Evolutionary conservation across 2,329 filamentous ascomycete genomes (phyloP), one percentile per base, ranked within the genome.

Genomic region (Aphanocladium album): DNA sequence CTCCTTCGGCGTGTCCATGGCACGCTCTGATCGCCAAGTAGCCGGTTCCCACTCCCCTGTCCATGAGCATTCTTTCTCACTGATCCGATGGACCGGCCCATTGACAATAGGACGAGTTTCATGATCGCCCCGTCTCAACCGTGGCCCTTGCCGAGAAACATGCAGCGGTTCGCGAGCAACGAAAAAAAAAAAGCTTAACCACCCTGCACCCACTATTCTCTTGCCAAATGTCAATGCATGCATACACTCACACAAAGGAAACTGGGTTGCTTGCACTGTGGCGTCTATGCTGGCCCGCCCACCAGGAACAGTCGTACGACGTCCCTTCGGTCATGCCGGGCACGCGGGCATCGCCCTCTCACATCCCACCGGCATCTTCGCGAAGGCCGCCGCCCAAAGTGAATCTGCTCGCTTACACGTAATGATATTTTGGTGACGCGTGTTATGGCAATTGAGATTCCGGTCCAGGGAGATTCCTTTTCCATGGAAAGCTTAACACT

Each of bases 281-380:
- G 33, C 35, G 23, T 53, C 6, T 25, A 11, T 6, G 8, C 23
- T 39, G 53, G 30, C 41, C 41, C 27, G 41, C 41, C 41, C 27
- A 27, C 41, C 37, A 35, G 25, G 27, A 7, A 11, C 27, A 14
- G 21, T 57, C 45, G 55, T 57, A 57, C 55, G 55, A 50, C 45
- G 5, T 30, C 30, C n/a, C 33, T 23, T 57, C 55, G 55, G 55
- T 30, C 55, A 57, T 57, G 55, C 55, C 55, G 55, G 25, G n/a
- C 14, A n/a, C 9, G 27, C 41, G 53, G 53, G 45, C 41, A 14
- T 50, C 45, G 33, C 33, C 8, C 23, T 23, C 30, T 7, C 51
- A 6, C 51, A 54, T 37, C 27, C 53, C 53, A 46, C 41, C 35
- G 16, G 17, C 35, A 39, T 17, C 21, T 27, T 30, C 21, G 35